These are phyloP conservation scores for Hydnum rufescens DNA, from an alignment of 768 basidiomycete genomes.

Conservation along the genomic window DNA sequence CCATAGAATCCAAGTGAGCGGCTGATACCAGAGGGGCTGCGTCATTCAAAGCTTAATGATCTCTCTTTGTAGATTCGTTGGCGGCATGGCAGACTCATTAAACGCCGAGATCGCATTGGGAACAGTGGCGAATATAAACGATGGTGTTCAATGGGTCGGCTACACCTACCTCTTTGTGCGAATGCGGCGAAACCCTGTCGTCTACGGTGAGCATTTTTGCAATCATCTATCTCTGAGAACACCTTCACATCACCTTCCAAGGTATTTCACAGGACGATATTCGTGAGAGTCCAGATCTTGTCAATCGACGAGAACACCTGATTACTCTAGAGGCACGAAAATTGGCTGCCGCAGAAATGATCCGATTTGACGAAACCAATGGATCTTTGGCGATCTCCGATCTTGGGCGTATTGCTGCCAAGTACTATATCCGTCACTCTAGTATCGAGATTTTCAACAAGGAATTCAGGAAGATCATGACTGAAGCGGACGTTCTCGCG, in stretches of 20 bases:
- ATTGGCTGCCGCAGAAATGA: conserved; percentile 61
- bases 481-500: conserved; percentile 75
- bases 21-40: background rate
- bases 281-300: conserved; percentile 52
- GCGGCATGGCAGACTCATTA: conserved; percentile 73
- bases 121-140: conserved; percentile 69
- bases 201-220: conserved; percentile 39
- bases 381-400: conserved; percentile 62
- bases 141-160: conserved; percentile 86
- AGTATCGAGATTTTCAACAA: conserved; percentile 78
- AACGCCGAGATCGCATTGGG: conserved; percentile 93
- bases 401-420: conserved; percentile 86
- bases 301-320: conserved; percentile 46
- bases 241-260: conserved; percentile 16
- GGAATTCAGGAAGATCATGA: conserved; percentile 61
- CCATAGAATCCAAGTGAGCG: conserved; percentile 89
- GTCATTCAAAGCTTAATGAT: background rate
- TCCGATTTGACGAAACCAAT: conserved; percentile 41
- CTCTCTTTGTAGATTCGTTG: conserved; percentile 37
- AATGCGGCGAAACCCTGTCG: conserved; percentile 77
- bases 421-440: conserved; percentile 77
- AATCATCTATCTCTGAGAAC: background rate
- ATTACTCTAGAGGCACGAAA: conserved; percentile 43
- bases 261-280: conserved; percentile 55
- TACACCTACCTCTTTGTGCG: conserved; percentile 94